Percentiles rank a stretch among this genome's conserved stretches.
phyloP scores from a whole-genome alignment of 495 filamentous ascomycete genomes.

The Talaromyces wortmannii region DNA sequence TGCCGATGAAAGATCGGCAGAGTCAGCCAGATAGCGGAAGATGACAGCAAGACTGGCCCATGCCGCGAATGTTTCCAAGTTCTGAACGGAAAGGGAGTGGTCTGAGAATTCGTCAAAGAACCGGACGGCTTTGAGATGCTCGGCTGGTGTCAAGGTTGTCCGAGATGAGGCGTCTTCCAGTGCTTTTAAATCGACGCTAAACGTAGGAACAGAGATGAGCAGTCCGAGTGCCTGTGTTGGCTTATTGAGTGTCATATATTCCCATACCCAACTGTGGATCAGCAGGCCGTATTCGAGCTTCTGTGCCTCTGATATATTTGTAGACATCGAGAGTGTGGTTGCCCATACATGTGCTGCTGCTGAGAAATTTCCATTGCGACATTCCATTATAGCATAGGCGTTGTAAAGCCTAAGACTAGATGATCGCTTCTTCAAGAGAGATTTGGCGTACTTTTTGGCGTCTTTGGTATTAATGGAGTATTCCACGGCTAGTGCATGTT shows the following conservation, averaged over 20 bases:
- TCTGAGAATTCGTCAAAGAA: slow-evolving; percentile 50
- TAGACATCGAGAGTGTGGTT: slow-evolving; percentile 54
- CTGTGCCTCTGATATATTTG: slow-evolving; percentile 26
- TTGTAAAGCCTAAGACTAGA: slow-evolving; percentile 68
- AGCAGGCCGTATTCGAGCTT: slow-evolving; percentile 44
- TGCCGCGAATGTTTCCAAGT: slow-evolving; percentile 36
- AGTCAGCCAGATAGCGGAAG: slow-evolving; percentile 52
- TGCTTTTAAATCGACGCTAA: slow-evolving; percentile 15
- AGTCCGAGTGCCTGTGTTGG: slow-evolving; percentile 36
- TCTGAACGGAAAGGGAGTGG: slow-evolving; percentile 42
- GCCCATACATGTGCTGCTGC: slow-evolving; percentile 58
- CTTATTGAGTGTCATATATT: slow-evolving; percentile 46
- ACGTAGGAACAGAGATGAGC: slow-evolving; percentile 34
- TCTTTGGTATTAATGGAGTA: slow-evolving; percentile 45
- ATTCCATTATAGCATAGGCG: slow-evolving; percentile 69
- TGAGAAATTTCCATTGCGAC: slow-evolving; percentile 42
- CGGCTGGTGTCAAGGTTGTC: slow-evolving; percentile 22
- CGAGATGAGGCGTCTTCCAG: slow-evolving; percentile 12
- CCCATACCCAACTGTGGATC: slow-evolving; percentile 70
- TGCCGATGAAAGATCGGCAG: slow-evolving; percentile 19
- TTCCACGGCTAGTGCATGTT: slow-evolving; percentile 67
- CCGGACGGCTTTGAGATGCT: slow-evolving; percentile 50
- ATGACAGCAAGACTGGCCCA: slow-evolving; percentile 56
- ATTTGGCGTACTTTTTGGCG: slow-evolving; percentile 68
- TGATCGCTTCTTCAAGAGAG: slow-evolving; percentile 58